phyloP scores from a whole-genome alignment of 106 monocot genomes.

The Apostasia shenzhenica region DNA sequence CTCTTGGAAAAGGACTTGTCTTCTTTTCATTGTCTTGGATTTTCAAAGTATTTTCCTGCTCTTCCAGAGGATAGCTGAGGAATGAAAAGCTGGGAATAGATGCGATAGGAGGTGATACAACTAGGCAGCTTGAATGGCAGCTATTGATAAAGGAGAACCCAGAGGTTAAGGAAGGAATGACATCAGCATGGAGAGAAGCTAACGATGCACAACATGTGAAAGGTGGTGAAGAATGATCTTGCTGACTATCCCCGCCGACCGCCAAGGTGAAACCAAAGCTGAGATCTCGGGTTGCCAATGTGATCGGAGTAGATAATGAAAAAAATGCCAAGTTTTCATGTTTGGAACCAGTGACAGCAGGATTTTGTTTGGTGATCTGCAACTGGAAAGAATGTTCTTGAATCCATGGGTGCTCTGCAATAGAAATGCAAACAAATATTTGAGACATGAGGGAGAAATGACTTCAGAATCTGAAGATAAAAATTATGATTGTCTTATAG shows the following conservation, averaged over 20 bases:
- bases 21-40: slow-evolving; percentile 5
- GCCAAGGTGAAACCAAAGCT: slow-evolving; percentile 49
- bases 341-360: too few species aligned
- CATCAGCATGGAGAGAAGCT: slow-evolving; percentile 31
- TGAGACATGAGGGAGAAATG: too few species aligned
- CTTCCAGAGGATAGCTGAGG: slow-evolving; percentile 24
- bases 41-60: slow-evolving; percentile 12
- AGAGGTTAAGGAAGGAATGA: slow-evolving; percentile 10
- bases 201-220: slow-evolving; percentile 68
- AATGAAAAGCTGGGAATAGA: slow-evolving; percentile 62
- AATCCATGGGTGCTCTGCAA: slow-evolving; percentile 82
- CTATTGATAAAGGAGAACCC: slow-evolving; percentile 59
- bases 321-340: slow-evolving; percentile 1
- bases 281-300: slow-evolving; percentile 34
- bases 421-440: too few species aligned
- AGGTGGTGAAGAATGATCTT: slow-evolving; percentile 29
- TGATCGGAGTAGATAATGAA: slow-evolving; percentile 39
- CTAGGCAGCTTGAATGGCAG: slow-evolving; percentile 12
- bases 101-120: slow-evolving; percentile 23
- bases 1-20: slow-evolving; percentile 10
- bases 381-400: slow-evolving; percentile 20
- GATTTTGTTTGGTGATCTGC: slow-evolving; percentile 1
- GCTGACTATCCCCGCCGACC: slow-evolving; percentile 5
- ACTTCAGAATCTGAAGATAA: too few species aligned
- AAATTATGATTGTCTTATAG: too few species aligned